A percentile compares a stretch with the other conserved stretches of the same genome.
Evolutionary conservation across 306 rosid species (phyloP).

Genomic region (Ziziphus jujuba): DNA sequence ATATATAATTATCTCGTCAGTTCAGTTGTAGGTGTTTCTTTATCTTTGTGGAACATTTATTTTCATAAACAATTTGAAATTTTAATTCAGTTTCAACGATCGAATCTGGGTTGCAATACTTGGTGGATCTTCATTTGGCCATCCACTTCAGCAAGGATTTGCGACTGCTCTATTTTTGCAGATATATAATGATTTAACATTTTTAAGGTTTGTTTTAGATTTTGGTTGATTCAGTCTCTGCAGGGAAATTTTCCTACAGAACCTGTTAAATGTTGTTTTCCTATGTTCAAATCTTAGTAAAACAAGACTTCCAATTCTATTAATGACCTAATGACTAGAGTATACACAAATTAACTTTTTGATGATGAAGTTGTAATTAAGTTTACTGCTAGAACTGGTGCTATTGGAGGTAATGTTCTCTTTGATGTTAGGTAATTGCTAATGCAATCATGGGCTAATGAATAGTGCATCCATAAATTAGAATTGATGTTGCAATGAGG

Average conservation of each 20-base stretch:
- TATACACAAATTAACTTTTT: not conserved
- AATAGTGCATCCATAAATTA: not conserved
- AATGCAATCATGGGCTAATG: not conserved
- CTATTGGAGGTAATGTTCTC: not conserved
- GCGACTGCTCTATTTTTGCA: constrained; percentile 75
- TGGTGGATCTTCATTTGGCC: constrained; percentile 98
- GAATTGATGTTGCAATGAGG: not conserved
- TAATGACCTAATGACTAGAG: not conserved
- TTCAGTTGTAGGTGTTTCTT: not conserved
- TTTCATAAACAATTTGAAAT: constrained; percentile 26
- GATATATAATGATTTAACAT: constrained; percentile 37
- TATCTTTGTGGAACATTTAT: constrained; percentile 16
- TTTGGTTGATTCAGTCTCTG: not conserved
- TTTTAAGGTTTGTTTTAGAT: not conserved
- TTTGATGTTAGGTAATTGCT: not conserved
- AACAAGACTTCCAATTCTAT: not conserved
- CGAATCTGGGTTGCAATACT: constrained; percentile 90
- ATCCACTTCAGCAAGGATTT: constrained; percentile 98
- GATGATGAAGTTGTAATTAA: not conserved
- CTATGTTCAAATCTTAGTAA: not conserved
- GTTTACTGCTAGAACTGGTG: not conserved
- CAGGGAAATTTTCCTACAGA: not conserved
- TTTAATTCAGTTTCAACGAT: constrained; percentile 72
- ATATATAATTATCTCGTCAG: constrained; percentile 1
- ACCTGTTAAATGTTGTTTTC: not conserved